Percentiles rank a stretch among this genome's conserved stretches.
Conservation (phyloP, 2,329 filamentous ascomycete species). For the Cladosporium sp. region DNA sequence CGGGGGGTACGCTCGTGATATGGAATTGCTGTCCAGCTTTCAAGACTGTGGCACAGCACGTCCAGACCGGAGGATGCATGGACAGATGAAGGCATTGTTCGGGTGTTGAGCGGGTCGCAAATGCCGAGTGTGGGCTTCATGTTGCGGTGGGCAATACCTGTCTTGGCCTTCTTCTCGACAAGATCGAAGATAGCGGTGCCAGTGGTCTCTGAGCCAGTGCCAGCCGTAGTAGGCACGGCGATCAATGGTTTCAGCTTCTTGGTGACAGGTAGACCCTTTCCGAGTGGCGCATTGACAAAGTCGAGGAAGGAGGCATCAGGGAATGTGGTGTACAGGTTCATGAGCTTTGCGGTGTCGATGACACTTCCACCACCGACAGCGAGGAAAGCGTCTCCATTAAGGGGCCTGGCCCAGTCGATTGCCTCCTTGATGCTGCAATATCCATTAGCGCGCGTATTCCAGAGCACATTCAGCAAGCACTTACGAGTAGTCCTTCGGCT, state of each 20-base stretch:
- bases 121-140: slow-evolving; percentile 94
- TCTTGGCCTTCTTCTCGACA: slow-evolving; percentile 86
- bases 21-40: slow-evolving; percentile 97
- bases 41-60: slow-evolving; percentile 90
- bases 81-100: slow-evolving; percentile 92
- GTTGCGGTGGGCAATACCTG: slow-evolving; percentile 90
- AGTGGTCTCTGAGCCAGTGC: slow-evolving; percentile 90
- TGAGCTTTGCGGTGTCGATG: slow-evolving; percentile 97
- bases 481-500: slow-evolving; percentile 92
- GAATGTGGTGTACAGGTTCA: slow-evolving; percentile 93
- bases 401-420: slow-evolving; percentile 80
- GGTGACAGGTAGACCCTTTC: slow-evolving; percentile 75
- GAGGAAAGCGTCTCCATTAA: slow-evolving; percentile 82
- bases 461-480: slow-evolving; percentile 33
- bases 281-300: slow-evolving; percentile 94
- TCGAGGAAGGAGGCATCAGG: slow-evolving; percentile 93
- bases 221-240: slow-evolving; percentile 81
- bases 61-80: slow-evolving; percentile 90
- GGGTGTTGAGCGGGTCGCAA: slow-evolving; percentile 81
- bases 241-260: slow-evolving; percentile 72
- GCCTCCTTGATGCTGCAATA: slow-evolving; percentile 74
- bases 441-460: background rate
- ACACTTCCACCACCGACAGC: slow-evolving; percentile 91
- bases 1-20: slow-evolving; percentile 82
- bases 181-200: slow-evolving; percentile 98